A percentile compares a stretch with the other conserved stretches of the same genome.
phyloP scores from a whole-genome alignment of 352 stramenopile species.

The Phytophthora melonis region DNA sequence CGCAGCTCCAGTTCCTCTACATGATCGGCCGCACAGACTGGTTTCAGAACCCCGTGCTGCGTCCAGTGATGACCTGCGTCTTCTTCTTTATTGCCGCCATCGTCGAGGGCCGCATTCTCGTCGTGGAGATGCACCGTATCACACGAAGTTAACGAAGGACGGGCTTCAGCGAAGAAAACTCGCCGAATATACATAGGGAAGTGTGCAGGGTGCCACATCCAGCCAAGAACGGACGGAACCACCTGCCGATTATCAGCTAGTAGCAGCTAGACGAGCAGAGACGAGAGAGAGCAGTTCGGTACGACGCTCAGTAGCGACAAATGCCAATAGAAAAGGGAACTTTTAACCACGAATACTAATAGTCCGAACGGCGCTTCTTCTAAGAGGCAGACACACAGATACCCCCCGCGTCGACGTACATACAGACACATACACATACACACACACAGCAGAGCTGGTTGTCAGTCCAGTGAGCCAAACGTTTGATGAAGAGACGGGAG shows the following conservation, averaged over 20 bases:
- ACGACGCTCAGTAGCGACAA: conserved; percentile 18
- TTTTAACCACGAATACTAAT: conserved; percentile 37
- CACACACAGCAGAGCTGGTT: conserved; percentile 10
- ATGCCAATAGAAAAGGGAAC: conserved; percentile 36
- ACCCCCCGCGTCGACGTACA: neutral
- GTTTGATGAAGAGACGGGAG: neutral
- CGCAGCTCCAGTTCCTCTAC: conserved; percentile 70
- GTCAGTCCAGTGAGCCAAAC: conserved; percentile 2
- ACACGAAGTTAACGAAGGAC: conserved; percentile 45
- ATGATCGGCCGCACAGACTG: conserved; percentile 69
- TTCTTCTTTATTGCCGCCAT: conserved; percentile 48
- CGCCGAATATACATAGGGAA: conserved; percentile 30
- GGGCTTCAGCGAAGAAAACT: conserved; percentile 2
- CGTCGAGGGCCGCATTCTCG: conserved; percentile 62
- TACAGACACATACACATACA: conserved; percentile 9
- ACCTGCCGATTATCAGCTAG: conserved; percentile 27
- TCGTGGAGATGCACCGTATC: conserved; percentile 67
- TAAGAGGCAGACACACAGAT: conserved; percentile 30
- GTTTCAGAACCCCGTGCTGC: conserved; percentile 83
- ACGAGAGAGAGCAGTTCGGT: conserved; percentile 22
- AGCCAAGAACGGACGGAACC: conserved; percentile 4
- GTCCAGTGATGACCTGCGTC: conserved; percentile 70
- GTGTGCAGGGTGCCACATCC: conserved; percentile 1
- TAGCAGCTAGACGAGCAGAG: conserved; percentile 29
- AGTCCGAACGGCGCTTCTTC: conserved; percentile 72